Evolutionary conservation across 2,329 filamentous ascomycete species (phyloP).

Genomic region (Xylaria sp.): DNA sequence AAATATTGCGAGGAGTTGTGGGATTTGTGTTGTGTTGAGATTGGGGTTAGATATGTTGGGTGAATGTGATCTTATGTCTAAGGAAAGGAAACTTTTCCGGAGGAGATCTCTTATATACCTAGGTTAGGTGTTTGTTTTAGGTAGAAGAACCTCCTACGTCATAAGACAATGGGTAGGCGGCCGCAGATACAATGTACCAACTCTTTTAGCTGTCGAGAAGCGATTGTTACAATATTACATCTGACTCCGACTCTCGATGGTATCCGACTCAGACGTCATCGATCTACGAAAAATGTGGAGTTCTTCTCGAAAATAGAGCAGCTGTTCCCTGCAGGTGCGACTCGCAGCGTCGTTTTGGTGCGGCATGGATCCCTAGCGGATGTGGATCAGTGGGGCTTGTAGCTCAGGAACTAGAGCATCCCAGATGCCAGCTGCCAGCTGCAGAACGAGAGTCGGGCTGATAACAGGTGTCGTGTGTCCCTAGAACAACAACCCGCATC

Average conservation of each 20-base stretch:
- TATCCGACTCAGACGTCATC: slow-evolving; percentile 37
- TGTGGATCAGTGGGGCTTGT: slow-evolving; percentile 6
- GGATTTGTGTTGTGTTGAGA: not conserved
- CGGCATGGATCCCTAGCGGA: slow-evolving; percentile 2
- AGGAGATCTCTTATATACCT: not conserved
- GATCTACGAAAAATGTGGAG: slow-evolving; percentile 23
- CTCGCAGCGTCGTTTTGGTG: not conserved
- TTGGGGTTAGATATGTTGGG: not conserved
- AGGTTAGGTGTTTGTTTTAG: too few species aligned
- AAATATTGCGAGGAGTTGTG: not conserved
- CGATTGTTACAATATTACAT: slow-evolving; percentile 9
- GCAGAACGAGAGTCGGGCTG: not conserved
- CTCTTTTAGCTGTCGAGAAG: not conserved
- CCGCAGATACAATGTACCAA: slow-evolving; percentile 10
- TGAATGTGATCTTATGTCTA: not conserved
- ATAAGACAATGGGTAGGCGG: slow-evolving; percentile 29
- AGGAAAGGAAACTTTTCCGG: not conserved
- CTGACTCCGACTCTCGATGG: slow-evolving; percentile 4
- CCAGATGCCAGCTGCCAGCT: not conserved
- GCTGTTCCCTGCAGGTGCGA: not conserved
- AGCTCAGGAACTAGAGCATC: not conserved
- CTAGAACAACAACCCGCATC: slow-evolving; percentile 27
- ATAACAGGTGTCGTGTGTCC: slow-evolving; percentile 1
- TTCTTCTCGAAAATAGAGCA: not conserved
- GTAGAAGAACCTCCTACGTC: slow-evolving; percentile 37